Base-by-base conservation (phyloP, 1,284 basidiomycete species). In the Cutaneotrichosporon mucoides region DNA sequence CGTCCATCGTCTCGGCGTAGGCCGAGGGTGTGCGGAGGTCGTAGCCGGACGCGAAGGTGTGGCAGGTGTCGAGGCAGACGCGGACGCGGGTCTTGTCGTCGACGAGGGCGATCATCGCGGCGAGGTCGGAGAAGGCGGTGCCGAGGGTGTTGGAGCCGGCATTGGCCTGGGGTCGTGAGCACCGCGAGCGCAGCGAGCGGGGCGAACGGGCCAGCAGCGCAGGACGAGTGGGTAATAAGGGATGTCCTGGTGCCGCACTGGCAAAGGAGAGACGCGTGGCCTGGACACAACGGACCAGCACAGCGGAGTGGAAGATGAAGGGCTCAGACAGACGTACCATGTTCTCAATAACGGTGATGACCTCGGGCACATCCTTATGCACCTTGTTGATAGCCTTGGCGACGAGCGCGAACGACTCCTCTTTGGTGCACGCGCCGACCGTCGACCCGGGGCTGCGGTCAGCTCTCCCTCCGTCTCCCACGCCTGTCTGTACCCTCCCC, bases 61-160 rank as follows among this genome's bases (percentile, higher is more conserved):
- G 90, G 73, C 90, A 92, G 0, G 91, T 92, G 76, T 94, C 91
- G 57, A 94, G 77, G 75, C 90, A 93, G 2, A 92, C 86, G 0
- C 89, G 88, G 0, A 93, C 85, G 40, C 90, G 78, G 0, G 78
- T 76, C 75, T 91, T 92, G 71, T 92, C 85, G 5, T 86, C 79
- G 1, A 93, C 88, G n/a, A 81, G 79, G 0, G 78, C 72, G 44
- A 94, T 91, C 60, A 93, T 90, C 1, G 77, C 78, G 0, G 82
- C 83, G 9, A 93, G 75, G 62, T 93, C 86, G 11, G 80, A 71
- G 67, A 91, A 90, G 10, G 83, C 80, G 1, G 85, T 84, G 1
- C 91, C 90, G 44, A 93, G 82, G 55, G 91, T 82, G 66, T 92
- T 92, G 38, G 72, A 73, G 6, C 88, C 88, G 33, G 86, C 82